A percentile compares a stretch with the other conserved stretches of the same genome.
Conservation (phyloP, 2,329 filamentous ascomycete genomes). For the Rutstroemia sp. region DNA sequence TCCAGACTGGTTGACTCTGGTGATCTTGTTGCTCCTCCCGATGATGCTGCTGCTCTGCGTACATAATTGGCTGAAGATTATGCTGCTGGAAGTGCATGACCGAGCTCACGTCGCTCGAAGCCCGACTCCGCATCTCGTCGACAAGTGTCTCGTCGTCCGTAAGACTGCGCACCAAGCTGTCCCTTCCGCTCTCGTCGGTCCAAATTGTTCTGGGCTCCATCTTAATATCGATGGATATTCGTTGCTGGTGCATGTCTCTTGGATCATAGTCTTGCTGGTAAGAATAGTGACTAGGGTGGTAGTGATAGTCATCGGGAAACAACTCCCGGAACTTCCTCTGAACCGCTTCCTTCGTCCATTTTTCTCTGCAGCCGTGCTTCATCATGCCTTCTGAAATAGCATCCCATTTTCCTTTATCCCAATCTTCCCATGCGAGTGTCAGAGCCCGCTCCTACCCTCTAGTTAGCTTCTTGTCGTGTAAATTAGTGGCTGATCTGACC, state of each 20-base stretch:
- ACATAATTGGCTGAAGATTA: constrained; percentile 13
- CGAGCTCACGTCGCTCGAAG: constrained; percentile 14
- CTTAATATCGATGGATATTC: neutral
- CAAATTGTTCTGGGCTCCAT: constrained; percentile 1
- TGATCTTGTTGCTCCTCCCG: constrained; percentile 7
- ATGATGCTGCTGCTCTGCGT: constrained; percentile 10
- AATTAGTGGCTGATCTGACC: constrained; percentile 9
- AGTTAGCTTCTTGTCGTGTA: constrained; percentile 5
- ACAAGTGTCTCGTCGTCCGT: constrained; percentile 8
- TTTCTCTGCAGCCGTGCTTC: constrained; percentile 28
- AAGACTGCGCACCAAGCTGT: neutral
- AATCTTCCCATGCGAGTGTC: constrained; percentile 26
- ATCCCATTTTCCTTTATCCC: constrained; percentile 29
- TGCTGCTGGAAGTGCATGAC: constrained; percentile 12
- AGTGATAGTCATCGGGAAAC: constrained; percentile 8
- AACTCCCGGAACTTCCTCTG: constrained; percentile 31
- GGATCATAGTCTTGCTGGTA: too few species aligned
- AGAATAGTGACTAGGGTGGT: neutral
- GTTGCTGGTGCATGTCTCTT: neutral
- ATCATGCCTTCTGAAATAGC: constrained; percentile 28
- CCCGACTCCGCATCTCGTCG: constrained; percentile 14
- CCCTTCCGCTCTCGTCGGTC: neutral
- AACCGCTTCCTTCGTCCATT: constrained; percentile 29
- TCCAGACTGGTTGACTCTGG: constrained; percentile 1
- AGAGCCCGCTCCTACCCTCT: constrained; percentile 26